These are phyloP conservation scores for Thraustochytrium sp. DNA, from an alignment of 352 stramenopile genomes.

Conservation along the genomic window DNA sequence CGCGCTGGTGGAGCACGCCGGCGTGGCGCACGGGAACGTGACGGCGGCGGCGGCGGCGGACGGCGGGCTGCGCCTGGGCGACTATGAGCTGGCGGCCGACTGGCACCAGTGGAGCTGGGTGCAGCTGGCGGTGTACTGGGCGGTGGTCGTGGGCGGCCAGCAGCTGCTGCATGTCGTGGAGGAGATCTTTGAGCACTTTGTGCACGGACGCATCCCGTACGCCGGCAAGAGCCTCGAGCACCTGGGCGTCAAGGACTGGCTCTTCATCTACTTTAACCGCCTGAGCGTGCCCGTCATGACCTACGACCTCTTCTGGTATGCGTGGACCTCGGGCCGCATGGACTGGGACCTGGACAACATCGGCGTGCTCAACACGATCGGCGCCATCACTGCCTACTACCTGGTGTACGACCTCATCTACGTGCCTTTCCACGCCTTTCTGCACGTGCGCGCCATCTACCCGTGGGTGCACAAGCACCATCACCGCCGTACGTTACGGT, in stretches of 20 bases:
- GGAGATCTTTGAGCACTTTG: background rate
- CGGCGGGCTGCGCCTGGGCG: background rate
- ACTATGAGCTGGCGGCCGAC: background rate
- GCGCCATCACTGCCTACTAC: constrained; percentile 61
- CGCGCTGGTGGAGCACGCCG: too few species aligned
- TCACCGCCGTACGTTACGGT: constrained; percentile 50
- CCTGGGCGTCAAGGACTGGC: constrained; percentile 16
- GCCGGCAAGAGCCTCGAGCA: background rate
- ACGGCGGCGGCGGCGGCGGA: background rate
- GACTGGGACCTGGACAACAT: constrained; percentile 49
- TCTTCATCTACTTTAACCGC: constrained; percentile 12
- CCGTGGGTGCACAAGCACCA: constrained; percentile 76
- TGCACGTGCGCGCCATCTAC: constrained; percentile 69
- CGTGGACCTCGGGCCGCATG: constrained; percentile 38
- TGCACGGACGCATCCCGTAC: background rate
- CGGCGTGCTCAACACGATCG: constrained; percentile 55
- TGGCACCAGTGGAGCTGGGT: background rate
- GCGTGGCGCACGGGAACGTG: too few species aligned
- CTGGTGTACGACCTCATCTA: constrained; percentile 78
- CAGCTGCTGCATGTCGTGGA: background rate
- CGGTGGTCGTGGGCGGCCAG: constrained; percentile 3
- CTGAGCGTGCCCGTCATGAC: constrained; percentile 28
- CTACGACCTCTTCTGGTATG: constrained; percentile 20
- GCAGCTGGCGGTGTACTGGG: background rate
- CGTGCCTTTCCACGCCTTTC: constrained; percentile 66